Base-by-base conservation (phyloP, 179 eudicot genomes). In the Beta macrorhiza region DNA sequence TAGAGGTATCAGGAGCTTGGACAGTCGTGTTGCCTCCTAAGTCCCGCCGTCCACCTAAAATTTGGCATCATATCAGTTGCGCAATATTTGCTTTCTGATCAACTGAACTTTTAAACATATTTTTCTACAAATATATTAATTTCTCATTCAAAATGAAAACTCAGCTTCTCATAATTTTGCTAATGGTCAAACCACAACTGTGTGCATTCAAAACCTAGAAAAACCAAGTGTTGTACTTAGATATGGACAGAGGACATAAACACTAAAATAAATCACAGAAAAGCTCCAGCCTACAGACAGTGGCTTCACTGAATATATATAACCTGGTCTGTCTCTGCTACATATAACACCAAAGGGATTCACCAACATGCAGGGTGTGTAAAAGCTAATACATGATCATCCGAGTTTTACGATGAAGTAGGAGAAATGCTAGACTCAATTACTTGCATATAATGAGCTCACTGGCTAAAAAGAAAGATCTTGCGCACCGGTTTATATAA, bases 41-140 rank as follows among this genome's bases (percentile, higher is more conserved):
- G 12, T 88, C 93, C 22, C 86, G 85, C 76, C 86, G 85, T 58
- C 80, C 87, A 44, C 89, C 98, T 91, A 61, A 19, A 52, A 22
- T 53, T 67, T 69, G 6, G 11, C 29, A 59, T 45, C 42, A 61
- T 37, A 67, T 20, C 75, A 78, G 57, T 20, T 32, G 32, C 7
- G 52, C 65, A 67, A 22, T 22, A 69, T 69, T 49, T 5, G 53
- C 53, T 49, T 49, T 49, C 42, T 37, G 4, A 37, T 37, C 42
- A 37, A 37, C 42, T 37, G 42, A 37, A 37, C 42, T 37, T 37
- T 37, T 37, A 37, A 37, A 37, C 2, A 37, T 37, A 37, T 37
- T 37, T 37, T 37, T 37, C 42, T 37, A 37, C 42, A 2, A 37
- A 37, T 37, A 37, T 37, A 37, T 37, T 37, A 3, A 37, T 49